Percentiles rank a stretch among this genome's conserved stretches.
Conservation (phyloP, 306 rosid species). For the Quercus mongolica region DNA sequence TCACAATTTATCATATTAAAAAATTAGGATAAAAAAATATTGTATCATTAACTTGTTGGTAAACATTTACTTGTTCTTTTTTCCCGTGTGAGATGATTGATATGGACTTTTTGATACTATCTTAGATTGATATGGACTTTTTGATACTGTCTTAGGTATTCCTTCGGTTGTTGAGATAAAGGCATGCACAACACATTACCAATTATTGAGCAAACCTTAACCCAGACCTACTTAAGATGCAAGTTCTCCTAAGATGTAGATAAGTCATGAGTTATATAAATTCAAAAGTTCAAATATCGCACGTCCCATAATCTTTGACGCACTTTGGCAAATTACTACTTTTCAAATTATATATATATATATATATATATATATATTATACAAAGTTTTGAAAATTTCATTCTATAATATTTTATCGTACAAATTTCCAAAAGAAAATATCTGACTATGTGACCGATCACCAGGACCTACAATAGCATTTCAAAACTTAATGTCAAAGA, state of each 20-base stretch:
- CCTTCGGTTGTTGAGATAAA: neutral
- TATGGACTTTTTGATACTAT: neutral
- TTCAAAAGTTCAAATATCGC: neutral
- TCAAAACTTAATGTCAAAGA: neutral
- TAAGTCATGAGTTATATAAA: neutral
- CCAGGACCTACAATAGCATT: neutral
- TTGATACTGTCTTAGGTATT: neutral
- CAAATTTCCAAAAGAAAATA: neutral
- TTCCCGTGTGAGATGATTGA: neutral
- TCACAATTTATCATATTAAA: too few species aligned
- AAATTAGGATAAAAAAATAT: too few species aligned
- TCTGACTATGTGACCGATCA: neutral
- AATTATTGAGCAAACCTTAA: too few species aligned
- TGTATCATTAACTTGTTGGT: neutral
- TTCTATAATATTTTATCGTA: neutral
- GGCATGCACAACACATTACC: neutral
- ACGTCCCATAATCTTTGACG: neutral
- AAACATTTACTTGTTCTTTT: neutral
- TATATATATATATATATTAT: neutral
- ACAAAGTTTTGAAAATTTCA: too few species aligned
- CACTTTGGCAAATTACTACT: neutral
- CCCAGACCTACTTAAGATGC: neutral
- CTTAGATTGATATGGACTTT: neutral
- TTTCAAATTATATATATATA: neutral
- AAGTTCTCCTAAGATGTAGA: neutral